Conservation (phyloP, 345 rosid genomes). For the Lepidium africanum region DNA sequence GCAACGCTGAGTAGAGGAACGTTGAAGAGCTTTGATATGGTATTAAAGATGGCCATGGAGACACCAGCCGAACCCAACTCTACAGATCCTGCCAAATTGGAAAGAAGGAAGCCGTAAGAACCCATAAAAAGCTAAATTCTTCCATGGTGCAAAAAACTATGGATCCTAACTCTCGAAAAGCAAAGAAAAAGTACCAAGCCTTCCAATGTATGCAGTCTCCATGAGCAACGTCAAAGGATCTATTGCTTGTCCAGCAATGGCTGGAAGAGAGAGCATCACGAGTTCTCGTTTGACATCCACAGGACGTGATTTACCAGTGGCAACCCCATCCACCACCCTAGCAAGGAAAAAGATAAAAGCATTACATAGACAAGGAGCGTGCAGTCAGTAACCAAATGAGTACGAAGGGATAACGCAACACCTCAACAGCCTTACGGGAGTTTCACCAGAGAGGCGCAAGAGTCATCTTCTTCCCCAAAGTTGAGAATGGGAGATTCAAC, state of each 20-base stretch:
- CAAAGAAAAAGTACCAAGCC: constrained; percentile 47
- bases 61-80: constrained; percentile 90
- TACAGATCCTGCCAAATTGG: constrained; percentile 52
- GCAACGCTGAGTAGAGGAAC: constrained; percentile 92
- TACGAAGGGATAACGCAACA: constrained; percentile 20
- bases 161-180: not conserved
- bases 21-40: constrained; percentile 84
- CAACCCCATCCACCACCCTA: constrained; percentile 36
- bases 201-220: constrained; percentile 96
- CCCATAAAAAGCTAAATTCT: not conserved
- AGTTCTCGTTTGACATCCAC: constrained; percentile 58
- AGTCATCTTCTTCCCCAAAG: constrained; percentile 23
- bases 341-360: constrained; percentile 4
- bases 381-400: not conserved
- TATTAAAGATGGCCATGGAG: constrained; percentile 72
- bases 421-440: constrained; percentile 38
- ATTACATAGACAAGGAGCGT: not conserved
- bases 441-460: constrained; percentile 21
- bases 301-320: constrained; percentile 23
- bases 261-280: constrained; percentile 77
- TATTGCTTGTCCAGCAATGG: constrained; percentile 83
- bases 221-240: constrained; percentile 79
- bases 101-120: not conserved
- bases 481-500: constrained; percentile 33
- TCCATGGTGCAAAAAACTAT: not conserved